Base-by-base conservation (phyloP, 306 rosid genomes). In the Argentina anserina region DNA sequence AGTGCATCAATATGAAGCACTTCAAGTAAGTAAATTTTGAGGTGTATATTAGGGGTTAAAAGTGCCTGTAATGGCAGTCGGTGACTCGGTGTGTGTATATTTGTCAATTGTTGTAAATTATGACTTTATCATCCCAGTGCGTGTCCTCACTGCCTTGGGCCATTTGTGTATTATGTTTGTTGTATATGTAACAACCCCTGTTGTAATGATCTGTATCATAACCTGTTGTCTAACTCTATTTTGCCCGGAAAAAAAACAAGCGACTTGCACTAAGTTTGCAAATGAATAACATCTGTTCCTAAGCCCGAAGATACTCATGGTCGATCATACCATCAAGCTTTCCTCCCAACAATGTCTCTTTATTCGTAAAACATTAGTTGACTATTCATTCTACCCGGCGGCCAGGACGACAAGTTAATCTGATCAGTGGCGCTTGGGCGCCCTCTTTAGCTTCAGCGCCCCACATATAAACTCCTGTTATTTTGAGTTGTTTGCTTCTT, bases 81-180 rank as follows among this genome's bases (percentile, higher is more conserved):
- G 36, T 7, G 10, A 25, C 5, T 25, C 3, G 70, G 36, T 7
- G 10, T 41, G 1, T 64, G 53, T 25, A 15, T 11, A n/a, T 42
- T n/a, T 67, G 73, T 29, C 29, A 37, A n/a, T 53, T 66, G 50
- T 76, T 70, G 65, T 70, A 76, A 36, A 76, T 25, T 39, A 65
- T 69, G 75, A 60, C 74, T 11, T 20, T 46, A 23, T 42, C 17
- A 29, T 15, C 31, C 31, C 62, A 56, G 0, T 13, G 65, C 17
- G 29, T 21, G 13, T 14, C 60, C 13, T n/a, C 29, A 23, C 21
- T 6, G 23, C 31, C 34, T 13, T 56, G 34, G 65, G 64, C 18
- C 65, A 60, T 45, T 70, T 69, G 52, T 69, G 59, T 36, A 69
- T 60, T 59, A 12, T 56, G 72, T 76, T 58, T 67, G 59, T 65